Base-by-base conservation (phyloP, 2,329 filamentous ascomycete genomes). In the Claviceps paspali region DNA sequence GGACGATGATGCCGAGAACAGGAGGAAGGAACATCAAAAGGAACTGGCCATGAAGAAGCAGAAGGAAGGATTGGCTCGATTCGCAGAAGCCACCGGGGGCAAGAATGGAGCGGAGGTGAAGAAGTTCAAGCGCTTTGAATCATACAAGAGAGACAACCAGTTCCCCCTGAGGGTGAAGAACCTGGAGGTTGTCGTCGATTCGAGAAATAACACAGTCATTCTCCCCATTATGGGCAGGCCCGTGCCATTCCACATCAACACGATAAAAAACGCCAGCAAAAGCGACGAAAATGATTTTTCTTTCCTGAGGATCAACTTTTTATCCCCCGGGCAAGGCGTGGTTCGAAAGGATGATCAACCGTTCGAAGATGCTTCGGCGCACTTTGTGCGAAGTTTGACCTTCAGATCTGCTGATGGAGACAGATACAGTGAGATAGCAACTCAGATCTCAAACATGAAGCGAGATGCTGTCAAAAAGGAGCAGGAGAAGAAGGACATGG, bases 401-500 rank as follows among this genome's bases (percentile, higher is more conserved):
- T 91, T 98, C 65, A 76, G 88, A 39, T 96, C 91, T 15, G 81
- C 82, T 44, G 84, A 96, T 53, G 79, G 86, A 41, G 76, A 85
- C 43, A 78, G 88, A 44, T 86, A 98, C 55, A 80, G 84, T 41
- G 84, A 92, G 50, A 91, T 98, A 47, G 81, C 86, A 10, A 82
- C 82, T 43, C 83, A 93, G 52, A 96, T 98, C 49, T 88, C 85
- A 9, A 91, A 95, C 52, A 79, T 98, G 67, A 93, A 95, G 65
- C 93, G 91, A 55, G 84, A 88, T 48, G 78, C 83, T 5, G 75
- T 84, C 29, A 87, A 93, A 60, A 82, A 85, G 49, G 91, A 98
- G 59, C 87, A 95, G 52, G 88, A 95, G 61, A 95, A 96, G 75
- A 98, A 98, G 64, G 88, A 98, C 49, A 82, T 98, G 82, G 91